Base-by-base conservation (phyloP, 2,329 filamentous ascomycete species). In the Trichoderma guizhouense region DNA sequence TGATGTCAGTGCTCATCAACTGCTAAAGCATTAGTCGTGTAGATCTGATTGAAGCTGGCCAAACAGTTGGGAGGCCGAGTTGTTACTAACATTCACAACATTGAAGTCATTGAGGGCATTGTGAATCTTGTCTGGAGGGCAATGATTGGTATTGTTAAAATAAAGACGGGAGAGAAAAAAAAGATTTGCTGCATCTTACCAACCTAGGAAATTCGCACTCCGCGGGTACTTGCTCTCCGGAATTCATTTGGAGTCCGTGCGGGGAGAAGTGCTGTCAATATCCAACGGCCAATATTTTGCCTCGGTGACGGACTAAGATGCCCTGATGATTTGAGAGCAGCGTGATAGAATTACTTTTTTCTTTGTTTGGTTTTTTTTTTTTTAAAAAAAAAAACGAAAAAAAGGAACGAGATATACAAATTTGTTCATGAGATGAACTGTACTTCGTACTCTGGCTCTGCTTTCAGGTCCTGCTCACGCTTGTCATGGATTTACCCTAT, bases 11-110 rank as follows among this genome's bases (percentile, higher is more conserved):
- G 58, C 28, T 70, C 24, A 51, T 34, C 67, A 62, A 39, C 67
- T 70, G 36, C 55, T 39, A 67, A 71, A 43, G 18, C 21, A 32
- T 70, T 71, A 71, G 68, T 64, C 24, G 53, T 2, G 26, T 30
- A 28, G 18, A n/a, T 58, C 21, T 1, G 32, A 57, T 24, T 28
- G 26, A 66, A 7, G 30, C 47, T 14, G 9, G 36, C 47, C 9
- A 14, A 53, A 53, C n/a, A 24, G 8, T 21, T 30, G 28, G 51
- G 21, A 21, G 21, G 18, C 26, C 9, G 7, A 61, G 28, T 26
- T 28, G 39, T 21, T 28, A 62, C 67, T 21, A 11, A 24, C 57
- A n/a, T 9, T 18, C 18, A 47, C 21, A n/a, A 5, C 18, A 7
- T 39, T 60, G 24, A 36, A 28, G 6, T 24, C 9, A 26, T n/a